A percentile compares a stretch with the other conserved stretches of the same genome.
Conservation (phyloP, 2,329 filamentous ascomycete genomes). For the Fusarium paranaense region DNA sequence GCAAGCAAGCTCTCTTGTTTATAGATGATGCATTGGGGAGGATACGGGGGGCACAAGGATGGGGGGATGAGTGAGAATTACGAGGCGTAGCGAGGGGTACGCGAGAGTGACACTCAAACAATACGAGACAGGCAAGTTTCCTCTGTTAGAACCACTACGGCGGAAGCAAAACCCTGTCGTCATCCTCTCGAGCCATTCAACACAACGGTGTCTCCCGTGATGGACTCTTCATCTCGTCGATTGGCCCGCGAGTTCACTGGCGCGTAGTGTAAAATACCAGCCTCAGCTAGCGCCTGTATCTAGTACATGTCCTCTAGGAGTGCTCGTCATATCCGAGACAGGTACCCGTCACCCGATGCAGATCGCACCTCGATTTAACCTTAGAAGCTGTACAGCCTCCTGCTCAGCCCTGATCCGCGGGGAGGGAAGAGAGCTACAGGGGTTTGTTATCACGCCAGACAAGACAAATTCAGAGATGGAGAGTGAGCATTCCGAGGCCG, state of each 20-base stretch:
- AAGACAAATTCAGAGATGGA: not conserved
- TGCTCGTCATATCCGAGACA: not conserved
- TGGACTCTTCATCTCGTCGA: not conserved
- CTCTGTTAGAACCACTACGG: not conserved
- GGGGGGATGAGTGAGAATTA: not conserved
- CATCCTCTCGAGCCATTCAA: not conserved
- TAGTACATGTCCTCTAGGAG: not conserved
- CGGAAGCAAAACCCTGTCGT: not conserved
- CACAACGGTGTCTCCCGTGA: not conserved
- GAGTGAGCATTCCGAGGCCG: not conserved
- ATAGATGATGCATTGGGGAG: not conserved
- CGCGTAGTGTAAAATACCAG: not conserved
- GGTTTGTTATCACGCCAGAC: not conserved
- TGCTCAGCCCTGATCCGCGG: not conserved
- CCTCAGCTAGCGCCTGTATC: not conserved
- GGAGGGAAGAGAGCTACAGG: not conserved
- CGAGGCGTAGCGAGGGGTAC: not conserved
- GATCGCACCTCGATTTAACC: not conserved
- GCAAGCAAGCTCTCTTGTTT: not conserved
- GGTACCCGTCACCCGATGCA: not conserved
- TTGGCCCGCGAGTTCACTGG: not conserved
- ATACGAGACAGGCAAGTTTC: not conserved
- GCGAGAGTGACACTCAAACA: not conserved
- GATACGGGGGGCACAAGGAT: not conserved
- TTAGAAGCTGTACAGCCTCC: not conserved